Evolutionary conservation across 805 yeast genomes (phyloP).

Genomic region (Suhomyces pyralidae): DNA sequence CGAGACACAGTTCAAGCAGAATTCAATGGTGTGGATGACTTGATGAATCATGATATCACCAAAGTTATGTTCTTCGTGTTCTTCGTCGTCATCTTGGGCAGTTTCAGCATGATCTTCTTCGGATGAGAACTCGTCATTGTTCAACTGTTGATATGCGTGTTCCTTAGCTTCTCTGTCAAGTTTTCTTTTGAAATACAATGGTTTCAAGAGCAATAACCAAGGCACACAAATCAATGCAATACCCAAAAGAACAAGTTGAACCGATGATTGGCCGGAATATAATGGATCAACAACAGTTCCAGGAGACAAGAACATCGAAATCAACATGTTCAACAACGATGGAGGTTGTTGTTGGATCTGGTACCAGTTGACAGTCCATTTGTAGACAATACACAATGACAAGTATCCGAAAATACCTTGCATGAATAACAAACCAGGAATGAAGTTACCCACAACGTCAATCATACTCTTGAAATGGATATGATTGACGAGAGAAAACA

Average conservation of each 20-base stretch:
- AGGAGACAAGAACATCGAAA: conserved; percentile 72
- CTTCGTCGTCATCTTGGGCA: conserved; percentile 36
- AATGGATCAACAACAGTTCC: conserved; percentile 65
- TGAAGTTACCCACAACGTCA: conserved; percentile 68
- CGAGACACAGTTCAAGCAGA: conserved; percentile 74
- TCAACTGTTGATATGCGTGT: conserved; percentile 20
- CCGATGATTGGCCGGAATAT: conserved; percentile 60
- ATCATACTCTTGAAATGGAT: conserved; percentile 54
- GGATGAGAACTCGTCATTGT: conserved; percentile 12
- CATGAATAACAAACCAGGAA: conserved; percentile 74
- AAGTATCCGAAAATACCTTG: conserved; percentile 74
- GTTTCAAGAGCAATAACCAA: conserved; percentile 66
- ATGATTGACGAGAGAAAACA: conserved; percentile 65
- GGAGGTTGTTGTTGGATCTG: conserved; percentile 64
- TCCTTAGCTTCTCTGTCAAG: conserved; percentile 30
- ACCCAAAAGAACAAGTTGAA: conserved; percentile 56
- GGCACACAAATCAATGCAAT: conserved; percentile 70
- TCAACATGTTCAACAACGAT: conserved; percentile 69
- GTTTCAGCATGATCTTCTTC: conserved; percentile 16
- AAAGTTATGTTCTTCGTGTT: conserved; percentile 37
- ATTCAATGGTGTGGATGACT: conserved; percentile 77
- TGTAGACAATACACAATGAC: conserved; percentile 62
- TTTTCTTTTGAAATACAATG: conserved; percentile 44
- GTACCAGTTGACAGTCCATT: conserved; percentile 74
- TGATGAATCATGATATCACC: conserved; percentile 77